Conservation (phyloP, 73 alveolate species). For the Paramecium tetraurelia region DNA sequence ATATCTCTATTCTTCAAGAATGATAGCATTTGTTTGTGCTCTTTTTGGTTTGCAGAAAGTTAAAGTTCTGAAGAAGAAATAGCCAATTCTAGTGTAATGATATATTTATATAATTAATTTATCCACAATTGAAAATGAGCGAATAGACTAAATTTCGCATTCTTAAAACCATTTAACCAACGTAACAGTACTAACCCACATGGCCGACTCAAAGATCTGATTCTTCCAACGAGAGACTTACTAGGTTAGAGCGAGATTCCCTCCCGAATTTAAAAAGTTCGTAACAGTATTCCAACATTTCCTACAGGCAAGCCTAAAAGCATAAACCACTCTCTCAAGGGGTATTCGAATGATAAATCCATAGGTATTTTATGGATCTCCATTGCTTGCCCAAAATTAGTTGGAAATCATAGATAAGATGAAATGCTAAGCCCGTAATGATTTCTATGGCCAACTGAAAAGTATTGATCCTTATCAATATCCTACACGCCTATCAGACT, state of each 20-base stretch:
- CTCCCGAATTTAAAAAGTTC: not conserved
- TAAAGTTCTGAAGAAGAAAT: not conserved
- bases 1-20: not conserved
- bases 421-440: not conserved
- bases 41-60: not conserved
- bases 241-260: not conserved
- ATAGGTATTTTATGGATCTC: slow-evolving; percentile 19
- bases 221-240: not conserved
- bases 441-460: not conserved
- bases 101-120: not conserved
- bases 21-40: not conserved
- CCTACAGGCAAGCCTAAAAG: not conserved
- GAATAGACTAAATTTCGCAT: not conserved
- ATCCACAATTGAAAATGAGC: not conserved
- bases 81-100: not conserved
- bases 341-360: not conserved
- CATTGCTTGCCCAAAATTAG: not conserved
- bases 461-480: slow-evolving; percentile 22
- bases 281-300: not conserved
- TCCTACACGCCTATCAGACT: not conserved
- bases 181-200: not conserved
- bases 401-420: not conserved
- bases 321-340: not conserved
- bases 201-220: not conserved
- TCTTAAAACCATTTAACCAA: not conserved